Conservation (phyloP, 2,329 filamentous ascomycete genomes). For the Elsinoe australis region DNA sequence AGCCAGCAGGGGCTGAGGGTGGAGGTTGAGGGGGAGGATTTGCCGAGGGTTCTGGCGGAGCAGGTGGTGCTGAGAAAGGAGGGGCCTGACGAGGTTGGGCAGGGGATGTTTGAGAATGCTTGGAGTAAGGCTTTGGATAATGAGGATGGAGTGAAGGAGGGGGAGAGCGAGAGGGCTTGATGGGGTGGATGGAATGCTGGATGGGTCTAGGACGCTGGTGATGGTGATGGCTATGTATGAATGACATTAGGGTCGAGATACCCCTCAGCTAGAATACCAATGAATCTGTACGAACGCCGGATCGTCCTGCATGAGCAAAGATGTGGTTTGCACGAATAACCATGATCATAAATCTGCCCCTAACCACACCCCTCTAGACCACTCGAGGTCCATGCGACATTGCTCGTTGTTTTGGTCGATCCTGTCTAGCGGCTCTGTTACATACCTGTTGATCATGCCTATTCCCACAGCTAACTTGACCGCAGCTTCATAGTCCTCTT, state of each 20-base stretch:
- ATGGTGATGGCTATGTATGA: too few species aligned
- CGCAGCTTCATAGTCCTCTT: neutral
- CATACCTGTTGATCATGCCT: neutral
- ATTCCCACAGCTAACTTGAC: neutral
- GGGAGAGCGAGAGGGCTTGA: constrained; percentile 3
- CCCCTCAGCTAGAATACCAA: neutral
- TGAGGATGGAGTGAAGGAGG: constrained; percentile 29
- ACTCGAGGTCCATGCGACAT: neutral
- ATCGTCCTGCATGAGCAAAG: too few species aligned
- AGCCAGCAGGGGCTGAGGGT: constrained; percentile 12
- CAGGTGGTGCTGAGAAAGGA: too few species aligned
- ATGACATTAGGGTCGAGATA: neutral
- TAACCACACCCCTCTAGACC: neutral
- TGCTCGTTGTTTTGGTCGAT: neutral
- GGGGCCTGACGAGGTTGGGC: constrained; percentile 19
- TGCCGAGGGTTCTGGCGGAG: constrained; percentile 19
- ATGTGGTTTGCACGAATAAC: too few species aligned
- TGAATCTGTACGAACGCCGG: neutral
- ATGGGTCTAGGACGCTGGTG: neutral
- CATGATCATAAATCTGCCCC: neutral
- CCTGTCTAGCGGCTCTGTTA: neutral
- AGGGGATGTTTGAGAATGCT: constrained; percentile 53
- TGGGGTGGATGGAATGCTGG: neutral
- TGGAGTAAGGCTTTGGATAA: constrained; percentile 58
- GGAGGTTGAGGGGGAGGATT: constrained; percentile 17